Percentiles rank a stretch among this genome's conserved stretches.
Conservation (phyloP, 1,284 basidiomycete genomes). For the Testicularia cyperi region DNA sequence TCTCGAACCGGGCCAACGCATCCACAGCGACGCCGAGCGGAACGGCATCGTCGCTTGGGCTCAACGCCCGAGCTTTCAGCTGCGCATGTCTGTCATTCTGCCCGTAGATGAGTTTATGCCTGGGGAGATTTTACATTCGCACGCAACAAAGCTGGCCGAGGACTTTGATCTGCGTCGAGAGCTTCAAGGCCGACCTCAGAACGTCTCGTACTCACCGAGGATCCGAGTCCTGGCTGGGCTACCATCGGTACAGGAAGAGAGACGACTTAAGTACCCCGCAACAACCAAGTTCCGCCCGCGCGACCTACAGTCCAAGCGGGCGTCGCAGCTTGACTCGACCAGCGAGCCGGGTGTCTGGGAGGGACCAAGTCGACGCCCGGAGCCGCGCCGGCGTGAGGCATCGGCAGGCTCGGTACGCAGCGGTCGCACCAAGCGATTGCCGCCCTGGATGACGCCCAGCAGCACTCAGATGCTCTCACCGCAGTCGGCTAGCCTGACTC, state of each 20-base stretch:
- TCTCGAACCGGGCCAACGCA: constrained; percentile 2
- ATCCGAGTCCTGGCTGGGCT: constrained; percentile 30
- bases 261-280: constrained; percentile 2
- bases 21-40: constrained; percentile 3
- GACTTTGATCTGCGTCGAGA: background rate
- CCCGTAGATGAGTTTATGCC: constrained; percentile 15
- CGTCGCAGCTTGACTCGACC: constrained; percentile 3
- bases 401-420: background rate
- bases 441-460: constrained; percentile 36
- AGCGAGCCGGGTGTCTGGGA: constrained; percentile 20
- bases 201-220: constrained; percentile 22
- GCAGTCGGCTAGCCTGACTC: background rate
- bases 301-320: constrained; percentile 14
- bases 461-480: constrained; percentile 16
- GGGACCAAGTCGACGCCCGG: constrained; percentile 1
- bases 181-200: constrained; percentile 2
- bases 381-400: background rate
- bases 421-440: constrained; percentile 5
- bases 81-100: constrained; percentile 5
- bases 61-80: constrained; percentile 11
- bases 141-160: background rate
- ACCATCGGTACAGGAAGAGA: constrained; percentile 24
- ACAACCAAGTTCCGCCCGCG: constrained; percentile 15
- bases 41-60: constrained; percentile 36
- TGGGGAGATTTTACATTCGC: constrained; percentile 19